Base-by-base conservation (phyloP, 495 filamentous ascomycete species). In the Lineolata rhizophorae region DNA sequence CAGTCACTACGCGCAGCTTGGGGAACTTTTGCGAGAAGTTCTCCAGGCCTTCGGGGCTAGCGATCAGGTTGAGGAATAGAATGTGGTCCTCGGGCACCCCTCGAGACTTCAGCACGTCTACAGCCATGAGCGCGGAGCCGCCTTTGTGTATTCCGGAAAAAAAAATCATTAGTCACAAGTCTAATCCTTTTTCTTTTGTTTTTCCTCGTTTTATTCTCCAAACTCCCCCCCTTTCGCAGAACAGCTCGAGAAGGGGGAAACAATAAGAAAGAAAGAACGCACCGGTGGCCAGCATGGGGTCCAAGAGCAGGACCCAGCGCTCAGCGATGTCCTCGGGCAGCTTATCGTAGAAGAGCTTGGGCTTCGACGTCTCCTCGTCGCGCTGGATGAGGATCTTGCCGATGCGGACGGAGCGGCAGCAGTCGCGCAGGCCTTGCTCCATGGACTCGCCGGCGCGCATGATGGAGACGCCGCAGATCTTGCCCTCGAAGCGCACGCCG, bases 261-360 rank as follows among this genome's bases (percentile, higher is more conserved):
- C n/a, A n/a, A n/a, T n/a, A n/a, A n/a, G n/a, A n/a, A n/a, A n/a
- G n/a, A n/a, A 28, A 13, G 31, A 15, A 50, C 64, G 47, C 52
- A 84, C 85, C 87, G 40, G 87, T 95, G 30, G 87, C 87, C 56
- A 97, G 84, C 87, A 97, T 97, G 2, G 90, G 87, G 49, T 97
- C 90, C 20, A 97, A 60, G n/a, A 97, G 60, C 18, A 97, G 62
- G 18, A 93, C 84, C 79, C 84, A 95, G 52, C 87, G 58, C 8
- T 85, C 64, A 6, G 76, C 68, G 44, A 97, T 92, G 54, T 97
- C 87, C 42, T 78, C 71, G 24, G 90, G 90, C 10, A 97, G 63
- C 55, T 97, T 97, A 40, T 93, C 84, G 49, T 94, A 95, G 50
- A 94, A 97, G 20, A 97, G 64, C 47, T 75, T 81, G 3, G 87